Evolutionary conservation across 2,329 filamentous ascomycete genomes (phyloP).

Genomic region (Aphanocladium album): DNA sequence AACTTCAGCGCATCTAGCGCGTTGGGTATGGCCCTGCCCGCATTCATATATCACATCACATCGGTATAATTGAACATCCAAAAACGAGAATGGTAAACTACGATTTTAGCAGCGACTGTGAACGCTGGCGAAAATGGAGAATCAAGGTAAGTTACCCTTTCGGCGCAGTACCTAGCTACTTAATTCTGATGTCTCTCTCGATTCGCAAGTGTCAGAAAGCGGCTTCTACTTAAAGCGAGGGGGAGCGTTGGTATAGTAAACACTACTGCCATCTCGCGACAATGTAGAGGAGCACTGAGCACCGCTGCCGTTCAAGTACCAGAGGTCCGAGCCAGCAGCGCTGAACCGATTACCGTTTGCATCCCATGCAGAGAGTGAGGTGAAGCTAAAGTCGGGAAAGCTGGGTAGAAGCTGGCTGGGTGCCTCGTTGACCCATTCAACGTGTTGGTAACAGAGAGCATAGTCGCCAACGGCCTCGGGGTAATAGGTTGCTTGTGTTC

Average conservation of each 20-base stretch:
- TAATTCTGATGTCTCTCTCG: too few species aligned
- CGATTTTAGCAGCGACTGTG: too few species aligned
- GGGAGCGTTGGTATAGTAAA: background rate
- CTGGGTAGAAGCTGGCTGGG: background rate
- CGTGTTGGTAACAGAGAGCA: background rate
- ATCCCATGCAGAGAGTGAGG: background rate
- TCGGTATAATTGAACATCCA: too few species aligned
- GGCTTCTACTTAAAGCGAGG: background rate
- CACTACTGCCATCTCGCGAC: background rate
- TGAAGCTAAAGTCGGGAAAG: constrained; percentile 1
- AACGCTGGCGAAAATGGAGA: too few species aligned
- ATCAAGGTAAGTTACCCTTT: too few species aligned
- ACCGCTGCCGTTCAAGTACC: background rate
- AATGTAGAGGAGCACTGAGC: background rate
- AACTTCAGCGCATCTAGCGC: too few species aligned
- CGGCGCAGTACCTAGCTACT: too few species aligned
- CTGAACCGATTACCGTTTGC: background rate
- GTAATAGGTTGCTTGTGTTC: background rate
- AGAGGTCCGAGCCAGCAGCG: background rate
- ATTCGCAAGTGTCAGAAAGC: too few species aligned
- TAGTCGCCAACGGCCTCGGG: background rate
- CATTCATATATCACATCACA: too few species aligned
- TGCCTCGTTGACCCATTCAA: constrained; percentile 2
- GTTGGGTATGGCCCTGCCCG: too few species aligned
- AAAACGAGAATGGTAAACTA: too few species aligned